Evolutionary conservation across 345 rosid species (phyloP), one percentile per base, ranked within the genome.

Genomic region (Populus alba): DNA sequence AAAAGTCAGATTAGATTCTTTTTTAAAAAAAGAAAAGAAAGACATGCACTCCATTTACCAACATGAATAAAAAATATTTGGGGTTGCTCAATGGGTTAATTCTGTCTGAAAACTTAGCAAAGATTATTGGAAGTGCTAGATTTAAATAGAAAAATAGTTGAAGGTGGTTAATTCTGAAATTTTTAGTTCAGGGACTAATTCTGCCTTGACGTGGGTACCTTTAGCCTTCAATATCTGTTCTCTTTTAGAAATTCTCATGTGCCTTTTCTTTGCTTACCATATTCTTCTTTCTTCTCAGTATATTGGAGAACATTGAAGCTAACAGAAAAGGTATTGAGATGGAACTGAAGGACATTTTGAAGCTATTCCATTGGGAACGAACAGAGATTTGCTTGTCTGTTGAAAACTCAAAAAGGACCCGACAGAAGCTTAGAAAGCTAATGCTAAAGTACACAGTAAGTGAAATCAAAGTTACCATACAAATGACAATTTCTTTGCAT

Each of bases 331-430:
- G 71, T 47, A 87, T 89, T 71, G 92, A 89, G 85, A 79, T 76
- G 75, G 91, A 91, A 83, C 78, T 96, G 76, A 90, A 85, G 78
- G 94, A 94, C 59, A 86, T 89, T 71, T 66, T 88, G 83, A 94
- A 87, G 84, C 86, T 92, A 25, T 92, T 90, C 72, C 88, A 87
- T 69, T 96, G 99, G 99, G 97, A 91, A 75, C 87, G 88, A 74
- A 78, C 83, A 68, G 96, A 90, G 79, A 87, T 74, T 79, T 79
- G 83, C 72, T 76, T 90, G 71, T 81, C 87, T 49, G 72, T 86
- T 82, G 97, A 94, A 66, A 85, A 80, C 71, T 79, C 89, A 62
- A 94, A 80, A 83, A 91, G 86, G 77, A 86, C 87, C 74, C 77
- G 98, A 77, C 98, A 89, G 82, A 92, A 91, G 88, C 87, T 92